phyloP scores from a whole-genome alignment of 352 stramenopile genomes.

The Phytophthora nicotianae region DNA sequence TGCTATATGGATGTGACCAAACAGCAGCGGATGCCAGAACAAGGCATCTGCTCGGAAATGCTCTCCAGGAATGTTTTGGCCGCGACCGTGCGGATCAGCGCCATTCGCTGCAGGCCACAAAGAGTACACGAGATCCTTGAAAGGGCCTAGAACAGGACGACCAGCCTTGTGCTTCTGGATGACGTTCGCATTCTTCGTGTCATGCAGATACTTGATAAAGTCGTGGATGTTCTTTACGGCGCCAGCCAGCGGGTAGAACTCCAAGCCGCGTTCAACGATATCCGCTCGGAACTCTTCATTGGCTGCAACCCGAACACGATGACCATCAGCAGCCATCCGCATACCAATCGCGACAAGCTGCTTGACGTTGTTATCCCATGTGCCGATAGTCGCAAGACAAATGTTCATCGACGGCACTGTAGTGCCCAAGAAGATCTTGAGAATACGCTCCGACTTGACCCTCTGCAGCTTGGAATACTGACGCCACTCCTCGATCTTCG shows the following conservation, averaged over 20 bases:
- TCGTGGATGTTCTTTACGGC: slow-evolving; percentile 35
- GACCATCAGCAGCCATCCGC: slow-evolving; percentile 62
- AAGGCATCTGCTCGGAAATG: slow-evolving; percentile 52
- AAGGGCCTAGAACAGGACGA: slow-evolving; percentile 23
- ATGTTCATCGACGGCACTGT: slow-evolving; percentile 48
- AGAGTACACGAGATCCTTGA: slow-evolving; percentile 45
- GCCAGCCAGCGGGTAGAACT: slow-evolving; percentile 55
- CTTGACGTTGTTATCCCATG: slow-evolving; percentile 60
- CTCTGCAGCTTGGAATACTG: slow-evolving; percentile 33
- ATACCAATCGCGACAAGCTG: slow-evolving; percentile 66
- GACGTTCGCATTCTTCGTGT: slow-evolving; percentile 33
- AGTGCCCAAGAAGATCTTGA: slow-evolving; percentile 22
- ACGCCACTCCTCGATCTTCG: slow-evolving; percentile 29
- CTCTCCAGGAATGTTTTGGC: slow-evolving; percentile 33
- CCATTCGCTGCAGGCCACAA: slow-evolving; percentile 39
- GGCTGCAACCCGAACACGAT: slow-evolving; percentile 84
- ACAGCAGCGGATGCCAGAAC: slow-evolving; percentile 45
- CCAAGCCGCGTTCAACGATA: slow-evolving; percentile 50
- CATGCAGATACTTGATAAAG: slow-evolving; percentile 42
- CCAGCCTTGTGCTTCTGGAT: slow-evolving; percentile 34
- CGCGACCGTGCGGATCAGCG: slow-evolving; percentile 32
- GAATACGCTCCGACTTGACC: slow-evolving; percentile 27
- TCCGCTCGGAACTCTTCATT: slow-evolving; percentile 65
- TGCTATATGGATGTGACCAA: slow-evolving; percentile 46
- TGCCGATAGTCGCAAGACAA: slow-evolving; percentile 49